phyloP scores from a whole-genome alignment of 768 basidiomycete genomes.

The Pleurotus giganteus region DNA sequence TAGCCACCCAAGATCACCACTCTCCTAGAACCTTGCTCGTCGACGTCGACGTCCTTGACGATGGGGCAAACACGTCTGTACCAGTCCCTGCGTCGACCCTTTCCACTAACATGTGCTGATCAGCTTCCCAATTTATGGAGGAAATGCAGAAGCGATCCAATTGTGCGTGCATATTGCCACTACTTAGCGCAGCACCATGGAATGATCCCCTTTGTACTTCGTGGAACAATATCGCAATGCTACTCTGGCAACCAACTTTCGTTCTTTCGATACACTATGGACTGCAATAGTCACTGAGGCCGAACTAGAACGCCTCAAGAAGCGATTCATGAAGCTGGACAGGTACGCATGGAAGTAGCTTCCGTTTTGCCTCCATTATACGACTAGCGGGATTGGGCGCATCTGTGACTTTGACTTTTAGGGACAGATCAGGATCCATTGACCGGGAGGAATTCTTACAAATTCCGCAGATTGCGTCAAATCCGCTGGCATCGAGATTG shows the following conservation, averaged over 20 bases:
- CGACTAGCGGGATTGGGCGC: background rate
- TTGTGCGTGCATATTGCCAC: slow-evolving; percentile 57
- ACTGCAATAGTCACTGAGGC: slow-evolving; percentile 56
- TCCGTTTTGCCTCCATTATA: background rate
- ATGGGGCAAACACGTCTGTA: slow-evolving; percentile 85
- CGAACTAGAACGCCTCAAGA: slow-evolving; percentile 93
- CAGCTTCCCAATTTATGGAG: slow-evolving; percentile 92
- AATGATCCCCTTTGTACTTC: too few relatives aligned
- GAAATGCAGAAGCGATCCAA: slow-evolving; percentile 97
- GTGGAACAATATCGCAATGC: too few relatives aligned
- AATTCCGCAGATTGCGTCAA: slow-evolving; percentile 97
- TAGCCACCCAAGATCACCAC: background rate
- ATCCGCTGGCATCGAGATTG: slow-evolving; percentile 93
- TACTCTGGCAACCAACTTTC: slow-evolving; percentile 49
- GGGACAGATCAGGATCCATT: slow-evolving; percentile 95
- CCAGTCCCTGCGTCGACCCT: background rate
- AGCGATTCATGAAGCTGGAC: slow-evolving; percentile 99
- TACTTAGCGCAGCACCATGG: background rate
- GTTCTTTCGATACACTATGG: background rate
- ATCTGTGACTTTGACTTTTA: slow-evolving; percentile 23
- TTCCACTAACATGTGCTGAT: background rate
- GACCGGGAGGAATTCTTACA: slow-evolving; percentile 98
- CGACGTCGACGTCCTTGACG: background rate
- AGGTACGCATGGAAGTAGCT: slow-evolving; percentile 42
- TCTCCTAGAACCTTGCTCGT: background rate